Conservation (phyloP, 106 monocot genomes). For the Narthecium ossifragum region DNA sequence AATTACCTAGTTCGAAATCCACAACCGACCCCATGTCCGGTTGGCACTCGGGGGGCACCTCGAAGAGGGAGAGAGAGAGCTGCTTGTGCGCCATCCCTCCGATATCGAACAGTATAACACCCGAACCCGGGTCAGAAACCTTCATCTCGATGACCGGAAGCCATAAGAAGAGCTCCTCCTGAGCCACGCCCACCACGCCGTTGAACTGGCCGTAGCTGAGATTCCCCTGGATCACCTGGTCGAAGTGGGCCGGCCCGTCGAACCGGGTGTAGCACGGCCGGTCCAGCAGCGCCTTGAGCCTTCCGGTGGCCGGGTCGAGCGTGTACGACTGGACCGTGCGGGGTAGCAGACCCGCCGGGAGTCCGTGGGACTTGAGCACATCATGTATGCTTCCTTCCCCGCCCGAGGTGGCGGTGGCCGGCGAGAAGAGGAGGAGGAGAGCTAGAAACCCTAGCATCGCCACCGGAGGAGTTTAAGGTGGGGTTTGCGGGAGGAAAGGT, state of each 20-base stretch:
- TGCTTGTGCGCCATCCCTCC: conserved; percentile 67
- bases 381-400: conserved; percentile 33
- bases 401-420: not conserved
- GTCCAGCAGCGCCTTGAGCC: conserved; percentile 48
- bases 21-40: not conserved
- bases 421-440: not conserved
- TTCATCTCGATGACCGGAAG: conserved; percentile 71
- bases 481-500: too few species aligned
- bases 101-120: conserved; percentile 78
- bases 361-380: conserved; percentile 53
- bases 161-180: conserved; percentile 96
- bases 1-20: not conserved
- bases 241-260: conserved; percentile 59
- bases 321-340: conserved; percentile 39
- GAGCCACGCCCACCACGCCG: conserved; percentile 59
- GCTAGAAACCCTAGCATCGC: not conserved
- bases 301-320: conserved; percentile 36
- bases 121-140: conserved; percentile 36
- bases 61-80: conserved; percentile 64
- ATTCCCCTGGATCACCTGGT: conserved; percentile 53
- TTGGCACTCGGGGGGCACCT: conserved; percentile 66
- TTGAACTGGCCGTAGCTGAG: conserved; percentile 69
- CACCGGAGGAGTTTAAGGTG: too few species aligned
- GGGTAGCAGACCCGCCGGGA: conserved; percentile 72
- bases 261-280: conserved; percentile 61